phyloP scores from a whole-genome alignment of 176 grass and related monocot species.

The Olyra latifolia region DNA sequence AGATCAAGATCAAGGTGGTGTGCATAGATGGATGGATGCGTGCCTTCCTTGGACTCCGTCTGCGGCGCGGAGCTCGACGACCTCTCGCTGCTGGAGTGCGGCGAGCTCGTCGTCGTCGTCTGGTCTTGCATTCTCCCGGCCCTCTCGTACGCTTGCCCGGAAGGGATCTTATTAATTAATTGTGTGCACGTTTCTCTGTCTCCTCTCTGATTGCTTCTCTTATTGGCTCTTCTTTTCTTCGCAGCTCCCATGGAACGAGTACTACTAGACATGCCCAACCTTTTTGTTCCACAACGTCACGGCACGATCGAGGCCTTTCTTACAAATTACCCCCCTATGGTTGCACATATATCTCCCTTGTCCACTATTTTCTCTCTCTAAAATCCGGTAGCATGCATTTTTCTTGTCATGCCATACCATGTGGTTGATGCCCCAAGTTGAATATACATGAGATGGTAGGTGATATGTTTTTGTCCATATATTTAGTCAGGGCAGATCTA shows the following conservation, averaged over 20 bases:
- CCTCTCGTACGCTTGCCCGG: neutral
- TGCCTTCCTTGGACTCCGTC: constrained; percentile 70
- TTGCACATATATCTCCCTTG: neutral
- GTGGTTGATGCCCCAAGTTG: no score
- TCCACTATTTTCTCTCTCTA: neutral
- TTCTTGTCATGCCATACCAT: no score
- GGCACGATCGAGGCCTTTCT: neutral
- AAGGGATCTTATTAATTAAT: constrained; percentile 20
- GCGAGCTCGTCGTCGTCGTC: constrained; percentile 62
- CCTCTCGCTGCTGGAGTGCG: constrained; percentile 87
- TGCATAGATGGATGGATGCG: neutral
- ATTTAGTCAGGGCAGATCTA: no score
- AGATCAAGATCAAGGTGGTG: neutral
- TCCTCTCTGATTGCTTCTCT: neutral
- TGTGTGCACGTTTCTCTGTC: constrained; percentile 38
- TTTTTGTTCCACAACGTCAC: neutral
- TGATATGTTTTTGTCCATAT: no score
- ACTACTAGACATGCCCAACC: constrained; percentile 19
- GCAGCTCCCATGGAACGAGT: neutral
- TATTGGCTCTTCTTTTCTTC: neutral
- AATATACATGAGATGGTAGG: no score
- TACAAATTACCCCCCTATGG: neutral
- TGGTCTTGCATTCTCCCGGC: constrained; percentile 56
- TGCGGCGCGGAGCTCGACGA: constrained; percentile 72
- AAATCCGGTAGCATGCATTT: no score